Evolutionary conservation across 176 grass and related monocot species (phyloP), one percentile per base, ranked within the genome.

Genomic region (Phyllostachys edulis): DNA sequence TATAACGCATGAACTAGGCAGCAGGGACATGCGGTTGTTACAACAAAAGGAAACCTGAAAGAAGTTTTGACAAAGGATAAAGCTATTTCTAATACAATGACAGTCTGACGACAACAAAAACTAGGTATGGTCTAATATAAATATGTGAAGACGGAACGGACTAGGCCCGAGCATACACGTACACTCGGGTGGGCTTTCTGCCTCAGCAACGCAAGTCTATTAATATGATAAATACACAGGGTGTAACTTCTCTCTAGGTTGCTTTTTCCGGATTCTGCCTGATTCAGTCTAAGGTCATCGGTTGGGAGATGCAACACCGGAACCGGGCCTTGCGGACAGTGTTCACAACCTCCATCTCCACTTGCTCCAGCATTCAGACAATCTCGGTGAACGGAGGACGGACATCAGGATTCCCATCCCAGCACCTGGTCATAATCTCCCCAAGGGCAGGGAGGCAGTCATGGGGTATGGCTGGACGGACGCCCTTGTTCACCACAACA

Each of bases 341-440:
- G 50, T 40, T 82, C 46, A 91, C 2, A 20, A 91, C 82, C 66
- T 91, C 90, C 47, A 77, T 42, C 82, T 91, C 90, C 67, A 88
- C 90, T 38, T 85, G 77, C 54, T 91, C 90, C 37, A 91, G 82
- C 90, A 91, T 88, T n/a, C n/a, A n/a, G n/a, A n/a, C n/a, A n/a
- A n/a, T n/a, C n/a, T n/a, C n/a, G n/a, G n/a, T n/a, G n/a, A n/a
- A n/a, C n/a, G n/a, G n/a, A n/a, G n/a, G n/a, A n/a, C n/a, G n/a
- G n/a, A n/a, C n/a, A n/a, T n/a, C n/a, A n/a, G n/a, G n/a, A n/a
- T n/a, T n/a, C n/a, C n/a, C n/a, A n/a, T n/a, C n/a, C n/a, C n/a
- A n/a, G n/a, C n/a, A n/a, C n/a, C n/a, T n/a, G n/a, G n/a, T n/a
- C n/a, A n/a, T n/a, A n/a, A n/a, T n/a, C n/a, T n/a, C n/a, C n/a